A percentile compares a stretch with the other conserved stretches of the same genome.
phyloP scores from a whole-genome alignment of 495 filamentous ascomycete species.

The Hypoxylon subgilvum region DNA sequence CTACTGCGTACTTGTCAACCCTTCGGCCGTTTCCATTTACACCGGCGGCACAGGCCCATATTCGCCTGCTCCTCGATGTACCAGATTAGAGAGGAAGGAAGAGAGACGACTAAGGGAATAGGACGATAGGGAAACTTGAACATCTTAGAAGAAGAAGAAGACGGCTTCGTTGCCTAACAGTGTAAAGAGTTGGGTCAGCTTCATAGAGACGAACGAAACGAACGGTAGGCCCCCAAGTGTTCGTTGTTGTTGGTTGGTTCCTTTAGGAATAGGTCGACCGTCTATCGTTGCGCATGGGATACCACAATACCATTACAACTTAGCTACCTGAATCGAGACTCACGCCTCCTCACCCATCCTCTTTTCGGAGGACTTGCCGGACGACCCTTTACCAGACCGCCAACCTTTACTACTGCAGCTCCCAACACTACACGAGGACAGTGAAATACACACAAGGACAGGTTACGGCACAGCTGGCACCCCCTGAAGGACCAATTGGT shows the following conservation, averaged over 20 bases:
- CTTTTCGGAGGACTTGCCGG: conserved; percentile 31
- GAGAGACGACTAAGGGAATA: conserved; percentile 23
- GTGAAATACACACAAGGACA: conserved; percentile 30
- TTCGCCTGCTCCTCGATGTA: conserved; percentile 28
- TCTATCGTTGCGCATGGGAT: conserved; percentile 34
- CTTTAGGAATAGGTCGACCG: conserved; percentile 13
- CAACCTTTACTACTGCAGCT: conserved; percentile 30
- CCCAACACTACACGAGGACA: conserved; percentile 2
- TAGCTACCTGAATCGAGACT: conserved; percentile 27
- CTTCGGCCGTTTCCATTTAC: conserved; percentile 39
- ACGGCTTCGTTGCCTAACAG: conserved; percentile 9
- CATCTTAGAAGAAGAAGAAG: conserved; percentile 18
- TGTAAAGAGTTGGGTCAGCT: conserved; percentile 25
- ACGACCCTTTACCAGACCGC: conserved; percentile 21
- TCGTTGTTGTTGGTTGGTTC: conserved; percentile 30
- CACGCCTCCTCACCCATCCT: conserved; percentile 22
- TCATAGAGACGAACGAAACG: too few relatives aligned
- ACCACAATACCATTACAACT: conserved; percentile 32
- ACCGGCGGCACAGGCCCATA: conserved; percentile 33
- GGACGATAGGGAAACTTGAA: conserved; percentile 18
- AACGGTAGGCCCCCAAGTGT: conserved; percentile 30
- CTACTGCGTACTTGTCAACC: conserved; percentile 29
- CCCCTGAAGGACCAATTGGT: conserved; percentile 38
- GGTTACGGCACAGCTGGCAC: conserved; percentile 27
- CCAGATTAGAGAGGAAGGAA: conserved; percentile 14